Conservation (phyloP, 257 asterid genomes). For the Fraxinus quadrangulata region DNA sequence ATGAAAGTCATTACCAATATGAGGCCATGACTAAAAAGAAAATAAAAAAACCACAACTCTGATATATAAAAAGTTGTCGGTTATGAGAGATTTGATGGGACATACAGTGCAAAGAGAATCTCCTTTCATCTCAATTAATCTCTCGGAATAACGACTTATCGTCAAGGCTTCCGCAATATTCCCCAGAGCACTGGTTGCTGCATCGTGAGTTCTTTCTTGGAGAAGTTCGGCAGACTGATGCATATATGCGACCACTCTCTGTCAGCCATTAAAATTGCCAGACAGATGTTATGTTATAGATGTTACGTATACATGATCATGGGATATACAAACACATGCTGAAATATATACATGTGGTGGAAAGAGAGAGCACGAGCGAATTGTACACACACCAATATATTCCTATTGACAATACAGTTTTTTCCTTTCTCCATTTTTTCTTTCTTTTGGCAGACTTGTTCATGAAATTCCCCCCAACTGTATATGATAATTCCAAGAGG, state of each 20-base stretch:
- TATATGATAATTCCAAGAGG: background rate
- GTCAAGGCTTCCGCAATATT: conserved; percentile 61
- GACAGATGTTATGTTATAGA: conserved; percentile 18
- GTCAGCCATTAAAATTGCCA: conserved; percentile 30
- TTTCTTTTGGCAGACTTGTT: background rate
- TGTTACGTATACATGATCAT: background rate
- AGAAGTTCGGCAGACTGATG: conserved; percentile 52
- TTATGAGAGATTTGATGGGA: conserved; percentile 21
- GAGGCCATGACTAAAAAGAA: background rate
- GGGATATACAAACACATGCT: background rate
- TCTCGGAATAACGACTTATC: conserved; percentile 75
- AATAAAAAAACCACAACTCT: conserved; percentile 6
- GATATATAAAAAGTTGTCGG: conserved; percentile 7
- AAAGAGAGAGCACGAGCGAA: background rate
- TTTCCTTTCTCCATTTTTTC: background rate
- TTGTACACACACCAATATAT: background rate
- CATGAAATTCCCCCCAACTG: background rate
- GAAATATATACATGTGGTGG: background rate
- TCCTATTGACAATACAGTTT: background rate
- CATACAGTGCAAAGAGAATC: conserved; percentile 78
- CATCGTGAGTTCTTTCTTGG: conserved; percentile 60
- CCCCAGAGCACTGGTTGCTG: conserved; percentile 56
- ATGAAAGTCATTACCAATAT: background rate
- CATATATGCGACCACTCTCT: conserved; percentile 67
- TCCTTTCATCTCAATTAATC: conserved; percentile 81